These are phyloP conservation scores for Maudiozyma serrabonitensis DNA, from an alignment of 805 yeast species.

Conservation along the genomic window DNA sequence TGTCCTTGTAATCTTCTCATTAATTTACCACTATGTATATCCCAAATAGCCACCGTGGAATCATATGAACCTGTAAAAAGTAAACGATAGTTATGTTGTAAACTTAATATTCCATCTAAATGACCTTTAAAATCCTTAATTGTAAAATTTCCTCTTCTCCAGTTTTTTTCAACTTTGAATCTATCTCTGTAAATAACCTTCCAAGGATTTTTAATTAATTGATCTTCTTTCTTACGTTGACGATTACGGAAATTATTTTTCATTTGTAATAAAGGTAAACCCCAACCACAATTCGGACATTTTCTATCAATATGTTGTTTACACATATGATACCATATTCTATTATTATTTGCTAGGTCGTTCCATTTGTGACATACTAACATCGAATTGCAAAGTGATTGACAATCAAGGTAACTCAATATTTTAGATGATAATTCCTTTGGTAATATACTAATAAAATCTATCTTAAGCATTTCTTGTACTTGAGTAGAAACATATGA, in stretches of 20 bases:
- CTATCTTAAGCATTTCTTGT: conserved; percentile 70
- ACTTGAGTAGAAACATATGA: conserved; percentile 80
- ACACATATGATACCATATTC: conserved; percentile 97
- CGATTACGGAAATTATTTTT: conserved; percentile 43
- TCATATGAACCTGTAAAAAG: conserved; percentile 91
- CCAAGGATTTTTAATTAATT: conserved; percentile 67
- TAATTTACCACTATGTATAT: conserved; percentile 66
- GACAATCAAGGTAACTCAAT: conserved; percentile 82
- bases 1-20: conserved; percentile 81
- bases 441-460: conserved; percentile 78
- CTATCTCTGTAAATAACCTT: conserved; percentile 89
- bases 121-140: conserved; percentile 68
- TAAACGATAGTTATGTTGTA: conserved; percentile 72
- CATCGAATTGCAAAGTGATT: conserved; percentile 87
- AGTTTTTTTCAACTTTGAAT: conserved; percentile 82
- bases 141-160: conserved; percentile 76
- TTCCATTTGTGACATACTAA: conserved; percentile 87
- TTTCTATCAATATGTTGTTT: conserved; percentile 96
- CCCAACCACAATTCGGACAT: conserved; percentile 99
- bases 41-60: conserved; percentile 89
- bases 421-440: conserved; percentile 77
- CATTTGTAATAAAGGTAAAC: conserved; percentile 88
- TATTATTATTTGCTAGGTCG: conserved; percentile 83
- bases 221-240: conserved; percentile 1
- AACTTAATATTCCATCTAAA: conserved; percentile 77